phyloP scores from a whole-genome alignment of 2,329 filamentous ascomycete genomes.

The Stagonosporopsis tanaceti region DNA sequence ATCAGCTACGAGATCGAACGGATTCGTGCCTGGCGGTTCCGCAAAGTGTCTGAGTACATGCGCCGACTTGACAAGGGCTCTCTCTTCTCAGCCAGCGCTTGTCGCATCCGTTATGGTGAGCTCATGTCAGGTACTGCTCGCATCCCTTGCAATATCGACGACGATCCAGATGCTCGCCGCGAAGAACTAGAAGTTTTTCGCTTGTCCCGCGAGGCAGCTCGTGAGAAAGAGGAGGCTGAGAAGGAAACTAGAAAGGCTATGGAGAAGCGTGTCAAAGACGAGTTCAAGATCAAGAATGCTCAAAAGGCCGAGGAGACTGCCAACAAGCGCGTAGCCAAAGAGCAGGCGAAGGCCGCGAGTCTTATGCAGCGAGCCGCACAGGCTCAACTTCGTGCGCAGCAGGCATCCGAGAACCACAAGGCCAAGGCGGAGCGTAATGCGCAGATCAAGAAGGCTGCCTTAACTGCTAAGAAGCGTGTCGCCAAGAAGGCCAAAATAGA shows the following conservation, averaged over 20 bases:
- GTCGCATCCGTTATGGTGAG: conserved; percentile 53
- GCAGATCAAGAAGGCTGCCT: conserved; percentile 26
- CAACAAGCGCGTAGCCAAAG: conserved; percentile 21
- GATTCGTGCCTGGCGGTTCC: conserved; percentile 55
- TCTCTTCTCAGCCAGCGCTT: conserved; percentile 58
- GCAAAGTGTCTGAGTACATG: conserved; percentile 54
- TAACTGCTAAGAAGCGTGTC: conserved; percentile 5
- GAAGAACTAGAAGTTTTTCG: conserved; percentile 38
- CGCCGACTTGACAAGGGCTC: conserved; percentile 49
- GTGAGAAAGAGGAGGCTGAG: conserved; percentile 31
- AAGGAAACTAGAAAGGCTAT: conserved; percentile 22
- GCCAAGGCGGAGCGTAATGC: conserved; percentile 26
- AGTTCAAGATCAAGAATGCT: conserved; percentile 26
- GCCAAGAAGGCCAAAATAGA: neutral
- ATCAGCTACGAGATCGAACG: conserved; percentile 52
- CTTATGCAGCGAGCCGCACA: conserved; percentile 33
- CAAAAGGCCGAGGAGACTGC: conserved; percentile 37
- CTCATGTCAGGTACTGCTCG: conserved; percentile 55
- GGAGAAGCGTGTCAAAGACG: conserved; percentile 31
- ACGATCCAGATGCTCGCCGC: conserved; percentile 50
- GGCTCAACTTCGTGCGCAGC: conserved; percentile 27
- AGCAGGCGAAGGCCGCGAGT: conserved; percentile 30
- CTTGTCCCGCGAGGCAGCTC: conserved; percentile 27
- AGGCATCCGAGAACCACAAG: conserved; percentile 25
- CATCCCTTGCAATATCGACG: conserved; percentile 54